These are phyloP conservation scores for Gracilaria caudata DNA, from an alignment of 23 red algal species.

Conservation along the genomic window DNA sequence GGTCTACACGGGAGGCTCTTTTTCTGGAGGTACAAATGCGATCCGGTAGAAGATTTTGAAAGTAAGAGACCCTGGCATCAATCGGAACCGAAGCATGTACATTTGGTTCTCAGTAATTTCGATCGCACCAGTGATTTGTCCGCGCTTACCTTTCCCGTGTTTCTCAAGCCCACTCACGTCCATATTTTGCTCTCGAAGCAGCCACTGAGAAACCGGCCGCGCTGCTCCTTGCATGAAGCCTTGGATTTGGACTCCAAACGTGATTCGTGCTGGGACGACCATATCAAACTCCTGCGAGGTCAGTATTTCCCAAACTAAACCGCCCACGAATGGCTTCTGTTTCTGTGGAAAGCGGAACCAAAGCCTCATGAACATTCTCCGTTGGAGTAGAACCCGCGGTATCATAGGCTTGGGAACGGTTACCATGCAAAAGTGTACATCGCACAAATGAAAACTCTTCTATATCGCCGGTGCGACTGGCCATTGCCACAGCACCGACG, in stretches of 20 bases:
- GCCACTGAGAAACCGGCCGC: slow-evolving; percentile 1
- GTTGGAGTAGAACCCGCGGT: slow-evolving; percentile 12
- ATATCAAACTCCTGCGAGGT: slow-evolving; percentile 60
- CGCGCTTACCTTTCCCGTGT: slow-evolving; percentile 22
- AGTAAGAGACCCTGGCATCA: slow-evolving; percentile 65
- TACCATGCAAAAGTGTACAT: slow-evolving; percentile 7
- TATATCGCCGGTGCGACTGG: slow-evolving; percentile 42
- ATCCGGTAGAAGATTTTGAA: slow-evolving; percentile 57
- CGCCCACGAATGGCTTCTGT: slow-evolving; percentile 24
- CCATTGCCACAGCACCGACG: slow-evolving; percentile 64
- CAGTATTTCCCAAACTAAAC: slow-evolving; percentile 60
- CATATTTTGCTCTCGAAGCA: slow-evolving; percentile 56
- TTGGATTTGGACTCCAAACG: slow-evolving; percentile 39
- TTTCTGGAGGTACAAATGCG: slow-evolving; percentile 50
- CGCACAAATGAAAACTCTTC: slow-evolving; percentile 65
- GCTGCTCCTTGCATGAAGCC: neutral
- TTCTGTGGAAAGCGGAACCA: slow-evolving; percentile 2
- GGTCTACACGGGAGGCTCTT: slow-evolving; percentile 57
- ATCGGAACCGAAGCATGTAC: slow-evolving; percentile 56
- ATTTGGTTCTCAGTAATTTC: slow-evolving; percentile 43
- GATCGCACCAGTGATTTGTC: slow-evolving; percentile 55
- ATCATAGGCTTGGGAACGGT: slow-evolving; percentile 18
- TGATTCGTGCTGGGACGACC: slow-evolving; percentile 56
- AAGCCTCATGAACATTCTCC: slow-evolving; percentile 43
- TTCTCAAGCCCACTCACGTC: slow-evolving; percentile 52